Conservation (phyloP, 164 flowering plant species). For the Nelumbo lutea region DNA sequence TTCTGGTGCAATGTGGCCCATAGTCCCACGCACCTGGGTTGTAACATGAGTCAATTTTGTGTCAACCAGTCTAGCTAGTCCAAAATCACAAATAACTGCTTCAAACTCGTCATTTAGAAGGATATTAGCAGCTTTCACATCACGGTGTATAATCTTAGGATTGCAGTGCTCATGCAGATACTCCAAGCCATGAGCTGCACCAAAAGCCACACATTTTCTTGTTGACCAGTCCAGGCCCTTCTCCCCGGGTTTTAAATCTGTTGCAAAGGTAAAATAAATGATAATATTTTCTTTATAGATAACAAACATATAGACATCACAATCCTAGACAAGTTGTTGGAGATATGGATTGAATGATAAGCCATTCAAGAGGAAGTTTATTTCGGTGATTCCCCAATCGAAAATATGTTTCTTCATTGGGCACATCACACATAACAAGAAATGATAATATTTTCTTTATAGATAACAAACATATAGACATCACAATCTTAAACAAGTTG, state of each 20-base stretch:
- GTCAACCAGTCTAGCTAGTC: conserved; percentile 49
- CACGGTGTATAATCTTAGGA: conserved; percentile 59
- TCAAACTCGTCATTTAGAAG: conserved; percentile 51
- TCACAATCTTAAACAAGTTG: not conserved
- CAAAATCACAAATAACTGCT: conserved; percentile 63
- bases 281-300: not conserved
- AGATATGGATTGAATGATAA: too few species aligned
- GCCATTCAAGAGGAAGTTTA: too few species aligned
- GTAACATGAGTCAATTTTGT: conserved; percentile 47
- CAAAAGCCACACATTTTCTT: conserved; percentile 49
- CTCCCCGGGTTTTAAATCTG: conserved; percentile 37
- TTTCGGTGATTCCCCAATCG: too few species aligned
- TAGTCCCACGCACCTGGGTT: conserved; percentile 59
- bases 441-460: not conserved
- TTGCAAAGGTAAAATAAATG: conserved; percentile 1
- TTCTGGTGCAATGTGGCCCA: conserved; percentile 64
- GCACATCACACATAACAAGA: too few species aligned
- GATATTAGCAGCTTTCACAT: conserved; percentile 61
- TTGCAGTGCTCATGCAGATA: conserved; percentile 61
- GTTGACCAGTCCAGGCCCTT: conserved; percentile 53
- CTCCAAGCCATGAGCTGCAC: conserved; percentile 51
- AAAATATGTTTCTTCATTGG: too few species aligned
- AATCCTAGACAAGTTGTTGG: too few species aligned
- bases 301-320: not conserved
- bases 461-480: not conserved